phyloP scores from a whole-genome alignment of 495 filamentous ascomycete species.

The Penicillium nucicola region DNA sequence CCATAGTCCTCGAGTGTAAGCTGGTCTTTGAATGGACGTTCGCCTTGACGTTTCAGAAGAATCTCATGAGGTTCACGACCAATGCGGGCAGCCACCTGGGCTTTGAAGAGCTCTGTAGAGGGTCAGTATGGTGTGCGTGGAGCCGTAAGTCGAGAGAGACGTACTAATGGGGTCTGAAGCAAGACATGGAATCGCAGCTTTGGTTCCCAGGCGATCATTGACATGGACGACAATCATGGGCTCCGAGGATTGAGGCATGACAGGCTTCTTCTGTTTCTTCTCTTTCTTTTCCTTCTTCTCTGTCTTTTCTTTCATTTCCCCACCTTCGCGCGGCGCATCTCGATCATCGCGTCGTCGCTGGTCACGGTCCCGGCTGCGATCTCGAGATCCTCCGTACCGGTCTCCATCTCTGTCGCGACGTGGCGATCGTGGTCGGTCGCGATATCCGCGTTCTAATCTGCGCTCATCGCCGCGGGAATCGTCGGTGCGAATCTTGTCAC shows the following conservation, averaged over 20 bases:
- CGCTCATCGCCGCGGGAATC: constrained; percentile 43
- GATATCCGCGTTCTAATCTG: constrained; percentile 55
- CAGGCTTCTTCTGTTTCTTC: constrained; percentile 40
- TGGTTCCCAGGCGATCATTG: constrained; percentile 88
- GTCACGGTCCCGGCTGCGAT: constrained; percentile 24
- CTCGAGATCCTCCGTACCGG: constrained; percentile 20
- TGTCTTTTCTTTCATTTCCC: constrained; percentile 26
- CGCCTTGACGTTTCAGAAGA: constrained; percentile 83
- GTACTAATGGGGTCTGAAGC: constrained; percentile 71
- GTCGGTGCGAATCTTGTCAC: constrained; percentile 54
- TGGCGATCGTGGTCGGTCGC: constrained; percentile 39
- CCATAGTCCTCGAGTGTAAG: constrained; percentile 87
- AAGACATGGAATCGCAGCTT: constrained; percentile 83
- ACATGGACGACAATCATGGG: constrained; percentile 90
- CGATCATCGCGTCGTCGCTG: constrained; percentile 23
- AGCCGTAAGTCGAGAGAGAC: constrained; percentile 9
- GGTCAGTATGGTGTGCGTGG: constrained; percentile 12
- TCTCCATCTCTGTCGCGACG: constrained; percentile 27
- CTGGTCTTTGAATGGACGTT: constrained; percentile 86
- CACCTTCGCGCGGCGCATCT: constrained; percentile 25
- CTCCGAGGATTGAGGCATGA: constrained; percentile 44
- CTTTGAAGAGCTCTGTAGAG: constrained; percentile 69
- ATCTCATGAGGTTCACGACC: constrained; percentile 88
- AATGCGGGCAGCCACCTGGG: constrained; percentile 81
- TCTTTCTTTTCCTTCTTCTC: constrained; percentile 32